phyloP scores from a whole-genome alignment of 352 stramenopile species.

The Phytophthora hibernalis region DNA sequence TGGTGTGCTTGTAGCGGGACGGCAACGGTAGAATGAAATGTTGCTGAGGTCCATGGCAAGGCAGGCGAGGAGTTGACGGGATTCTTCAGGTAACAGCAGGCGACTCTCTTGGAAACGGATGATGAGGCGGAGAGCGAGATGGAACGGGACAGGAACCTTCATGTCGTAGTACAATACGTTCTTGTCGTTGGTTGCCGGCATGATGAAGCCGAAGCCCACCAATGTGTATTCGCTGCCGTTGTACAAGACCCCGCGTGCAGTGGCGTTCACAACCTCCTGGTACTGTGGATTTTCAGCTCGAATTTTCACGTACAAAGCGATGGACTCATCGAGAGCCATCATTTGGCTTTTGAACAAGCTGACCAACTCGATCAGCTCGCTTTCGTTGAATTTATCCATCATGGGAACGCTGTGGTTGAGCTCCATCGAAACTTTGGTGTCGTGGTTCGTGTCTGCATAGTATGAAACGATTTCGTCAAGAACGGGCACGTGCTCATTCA shows the following conservation, averaged over 20 bases:
- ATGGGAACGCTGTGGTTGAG: conserved; percentile 26
- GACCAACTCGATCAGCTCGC: conserved; percentile 47
- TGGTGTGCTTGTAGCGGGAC: neutral
- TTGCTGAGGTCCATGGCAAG: conserved; percentile 56
- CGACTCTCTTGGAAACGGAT: conserved; percentile 67
- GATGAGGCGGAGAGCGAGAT: conserved; percentile 58
- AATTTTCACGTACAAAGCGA: conserved; percentile 40
- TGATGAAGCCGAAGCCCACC: conserved; percentile 61
- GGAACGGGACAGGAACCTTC: conserved; percentile 60
- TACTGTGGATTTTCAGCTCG: conserved; percentile 46
- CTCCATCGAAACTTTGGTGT: conserved; percentile 40
- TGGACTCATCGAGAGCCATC: conserved; percentile 32
- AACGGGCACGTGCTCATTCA: conserved; percentile 28
- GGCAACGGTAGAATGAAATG: conserved; percentile 63
- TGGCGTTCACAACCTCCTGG: conserved; percentile 46
- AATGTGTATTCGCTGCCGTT: conserved; percentile 63
- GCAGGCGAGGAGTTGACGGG: conserved; percentile 54
- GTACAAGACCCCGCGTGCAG: conserved; percentile 43
- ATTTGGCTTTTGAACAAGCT: conserved; percentile 31
- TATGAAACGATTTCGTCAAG: conserved; percentile 50
- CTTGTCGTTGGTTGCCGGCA: conserved; percentile 58
- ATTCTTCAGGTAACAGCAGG: conserved; percentile 60
- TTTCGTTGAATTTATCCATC: conserved; percentile 42
- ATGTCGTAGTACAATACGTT: conserved; percentile 68
- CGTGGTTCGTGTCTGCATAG: conserved; percentile 45